These are phyloP conservation scores for Murraya paniculata DNA, from an alignment of 345 rosid genomes.

Conservation along the genomic window DNA sequence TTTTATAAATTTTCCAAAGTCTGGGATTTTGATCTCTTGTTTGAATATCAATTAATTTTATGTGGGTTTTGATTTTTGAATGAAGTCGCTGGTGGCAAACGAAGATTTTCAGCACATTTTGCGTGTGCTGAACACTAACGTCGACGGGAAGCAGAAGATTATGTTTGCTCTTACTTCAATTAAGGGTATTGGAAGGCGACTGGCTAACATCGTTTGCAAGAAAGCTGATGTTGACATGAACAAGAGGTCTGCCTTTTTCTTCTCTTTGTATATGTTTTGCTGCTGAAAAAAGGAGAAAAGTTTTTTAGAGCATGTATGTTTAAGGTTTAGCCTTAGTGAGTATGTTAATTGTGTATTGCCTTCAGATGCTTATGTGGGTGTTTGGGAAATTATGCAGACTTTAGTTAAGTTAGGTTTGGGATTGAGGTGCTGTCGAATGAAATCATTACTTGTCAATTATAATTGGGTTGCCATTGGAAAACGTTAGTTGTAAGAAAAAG, in stretches of 20 bases:
- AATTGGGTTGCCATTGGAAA: not conserved
- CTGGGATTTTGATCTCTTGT: not conserved
- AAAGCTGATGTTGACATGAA: conserved; percentile 97
- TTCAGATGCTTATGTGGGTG: not conserved
- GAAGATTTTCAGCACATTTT: conserved; percentile 92
- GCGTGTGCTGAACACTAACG: conserved; percentile 90
- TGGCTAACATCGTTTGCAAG: conserved; percentile 92
- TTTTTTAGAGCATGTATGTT: too few relatives aligned
- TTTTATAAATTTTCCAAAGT: not conserved
- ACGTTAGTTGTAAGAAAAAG: not conserved
- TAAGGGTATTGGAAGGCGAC: conserved; percentile 87
- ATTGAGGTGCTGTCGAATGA: not conserved
- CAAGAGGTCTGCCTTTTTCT: conserved; percentile 50
- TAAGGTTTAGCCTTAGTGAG: not conserved
- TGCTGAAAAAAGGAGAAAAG: not conserved
- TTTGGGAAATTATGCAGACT: not conserved
- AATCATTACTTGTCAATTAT: not conserved
- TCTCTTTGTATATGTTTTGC: not conserved
- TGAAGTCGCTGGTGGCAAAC: conserved; percentile 78
- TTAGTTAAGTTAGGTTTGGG: not conserved
- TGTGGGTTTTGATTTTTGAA: not conserved
- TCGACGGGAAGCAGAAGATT: conserved; percentile 85
- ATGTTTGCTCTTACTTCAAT: conserved; percentile 93
- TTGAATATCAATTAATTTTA: not conserved
- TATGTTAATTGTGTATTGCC: not conserved